These are phyloP conservation scores for Beta lomatogona DNA, from an alignment of 179 eudicot genomes.

Conservation along the genomic window DNA sequence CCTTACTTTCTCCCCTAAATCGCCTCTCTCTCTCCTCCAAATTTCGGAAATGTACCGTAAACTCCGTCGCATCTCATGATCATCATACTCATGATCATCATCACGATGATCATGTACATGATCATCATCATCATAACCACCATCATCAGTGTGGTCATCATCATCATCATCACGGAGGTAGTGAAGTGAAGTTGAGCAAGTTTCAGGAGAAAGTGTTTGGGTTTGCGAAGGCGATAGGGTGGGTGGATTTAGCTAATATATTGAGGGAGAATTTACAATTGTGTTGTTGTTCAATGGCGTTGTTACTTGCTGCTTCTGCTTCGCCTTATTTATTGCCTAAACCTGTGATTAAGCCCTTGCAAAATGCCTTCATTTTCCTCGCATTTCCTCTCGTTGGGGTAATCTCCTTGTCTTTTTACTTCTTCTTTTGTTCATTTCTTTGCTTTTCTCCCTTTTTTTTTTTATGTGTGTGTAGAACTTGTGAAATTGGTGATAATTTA, in stretches of 20 bases:
- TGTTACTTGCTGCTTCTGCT: conserved; percentile 72
- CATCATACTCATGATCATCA: conserved; percentile 15
- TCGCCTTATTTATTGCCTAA: conserved; percentile 72
- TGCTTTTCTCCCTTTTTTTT: background rate
- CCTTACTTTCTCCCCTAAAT: conserved; percentile 27
- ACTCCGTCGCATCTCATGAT: conserved; percentile 30
- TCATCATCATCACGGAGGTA: conserved; percentile 24
- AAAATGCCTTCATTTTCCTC: conserved; percentile 51
- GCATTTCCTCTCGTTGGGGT: conserved; percentile 99
- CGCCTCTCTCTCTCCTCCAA: conserved; percentile 23
- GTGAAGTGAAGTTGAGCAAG: conserved; percentile 35
- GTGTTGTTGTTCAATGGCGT: conserved; percentile 68
- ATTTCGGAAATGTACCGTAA: conserved; percentile 28
- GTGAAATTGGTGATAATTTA: background rate
- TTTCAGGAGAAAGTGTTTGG: conserved; percentile 55
- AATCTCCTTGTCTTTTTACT: conserved; percentile 17
- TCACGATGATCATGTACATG: background rate
- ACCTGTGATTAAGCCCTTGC: conserved; percentile 52
- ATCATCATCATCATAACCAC: conserved; percentile 26
- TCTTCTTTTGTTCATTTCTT: background rate
- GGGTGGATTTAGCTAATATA: conserved; percentile 73
- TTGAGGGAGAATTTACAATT: conserved; percentile 80
- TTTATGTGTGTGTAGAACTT: background rate
- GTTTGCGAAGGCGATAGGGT: conserved; percentile 62
- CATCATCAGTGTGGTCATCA: conserved; percentile 32